Conservation (phyloP, 2,329 filamentous ascomycete species). For the Leptosphaerulina australis region DNA sequence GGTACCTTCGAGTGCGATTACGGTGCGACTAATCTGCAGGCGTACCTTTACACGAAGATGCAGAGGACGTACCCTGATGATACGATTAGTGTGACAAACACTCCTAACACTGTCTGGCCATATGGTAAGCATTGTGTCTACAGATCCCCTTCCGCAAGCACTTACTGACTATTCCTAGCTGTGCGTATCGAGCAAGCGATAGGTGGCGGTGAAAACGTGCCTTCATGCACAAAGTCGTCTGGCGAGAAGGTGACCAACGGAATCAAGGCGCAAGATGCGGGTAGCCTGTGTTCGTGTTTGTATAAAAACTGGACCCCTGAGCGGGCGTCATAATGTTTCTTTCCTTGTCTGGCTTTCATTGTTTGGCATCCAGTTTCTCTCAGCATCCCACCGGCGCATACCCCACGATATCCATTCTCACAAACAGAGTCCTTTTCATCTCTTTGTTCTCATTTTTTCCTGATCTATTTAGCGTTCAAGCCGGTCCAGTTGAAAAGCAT, state of each 20-base stretch:
- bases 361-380: not conserved
- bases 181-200: conserved; percentile 62
- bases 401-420: conserved; percentile 3
- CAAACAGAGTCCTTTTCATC: not conserved
- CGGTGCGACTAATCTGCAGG: conserved; percentile 61
- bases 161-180: conserved; percentile 41
- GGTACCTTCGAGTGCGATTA: conserved; percentile 63
- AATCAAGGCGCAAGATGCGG: conserved; percentile 43
- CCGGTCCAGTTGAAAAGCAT: conserved; percentile 6
- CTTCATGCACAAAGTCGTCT: conserved; percentile 58
- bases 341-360: not conserved
- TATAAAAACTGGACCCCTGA: conserved; percentile 52
- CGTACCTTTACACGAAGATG: conserved; percentile 65
- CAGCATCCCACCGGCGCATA: conserved; percentile 7
- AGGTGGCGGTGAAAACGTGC: conserved; percentile 56
- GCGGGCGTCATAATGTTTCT: not conserved
- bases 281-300: conserved; percentile 53
- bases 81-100: conserved; percentile 33
- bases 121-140: conserved; percentile 33
- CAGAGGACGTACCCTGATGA: conserved; percentile 48
- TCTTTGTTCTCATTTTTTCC: not conserved
- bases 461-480: conserved; percentile 14
- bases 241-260: conserved; percentile 47
- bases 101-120: conserved; percentile 43
- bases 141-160: not conserved